Conservation (phyloP, 352 stramenopile species). For the Phytophthora pini region DNA sequence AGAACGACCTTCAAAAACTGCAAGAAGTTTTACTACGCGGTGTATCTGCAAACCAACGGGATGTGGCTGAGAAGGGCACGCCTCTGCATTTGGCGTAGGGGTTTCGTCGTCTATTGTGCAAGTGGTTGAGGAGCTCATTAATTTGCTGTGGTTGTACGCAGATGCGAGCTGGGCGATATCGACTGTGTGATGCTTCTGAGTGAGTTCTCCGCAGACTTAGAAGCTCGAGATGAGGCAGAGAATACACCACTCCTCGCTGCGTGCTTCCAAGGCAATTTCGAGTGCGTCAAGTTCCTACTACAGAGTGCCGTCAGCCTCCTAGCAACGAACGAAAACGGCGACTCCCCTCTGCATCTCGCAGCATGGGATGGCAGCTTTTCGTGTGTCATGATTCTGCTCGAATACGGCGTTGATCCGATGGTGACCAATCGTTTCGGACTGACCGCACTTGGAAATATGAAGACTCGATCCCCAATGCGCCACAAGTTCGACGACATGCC, state of each 20-base stretch:
- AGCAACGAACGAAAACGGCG: constrained; percentile 47
- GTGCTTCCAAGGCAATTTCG: constrained; percentile 72
- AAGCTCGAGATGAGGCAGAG: constrained; percentile 65
- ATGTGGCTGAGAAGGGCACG: constrained; percentile 70
- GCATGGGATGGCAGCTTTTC: constrained; percentile 69
- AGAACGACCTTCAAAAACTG: constrained; percentile 47
- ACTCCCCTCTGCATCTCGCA: constrained; percentile 72
- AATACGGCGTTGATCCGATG: constrained; percentile 66
- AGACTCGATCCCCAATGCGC: constrained; percentile 62
- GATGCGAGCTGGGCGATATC: constrained; percentile 69
- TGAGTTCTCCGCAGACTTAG: constrained; percentile 70
- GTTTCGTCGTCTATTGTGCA: constrained; percentile 16
- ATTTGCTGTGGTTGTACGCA: constrained; percentile 33
- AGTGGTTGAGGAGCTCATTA: constrained; percentile 13
- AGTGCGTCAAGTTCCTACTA: constrained; percentile 73
- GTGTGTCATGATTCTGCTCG: constrained; percentile 68
- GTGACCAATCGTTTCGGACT: constrained; percentile 55
- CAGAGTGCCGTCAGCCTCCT: constrained; percentile 70
- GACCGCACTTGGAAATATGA: constrained; percentile 63
- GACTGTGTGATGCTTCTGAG: constrained; percentile 70
- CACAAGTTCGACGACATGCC: constrained; percentile 74
- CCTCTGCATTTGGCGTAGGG: constrained; percentile 75
- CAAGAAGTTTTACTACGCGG: constrained; percentile 58
- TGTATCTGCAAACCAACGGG: constrained; percentile 59
- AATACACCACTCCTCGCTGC: constrained; percentile 75